Evolutionary conservation across 768 basidiomycete genomes (phyloP).

Genomic region (Mycena vulgaris): DNA sequence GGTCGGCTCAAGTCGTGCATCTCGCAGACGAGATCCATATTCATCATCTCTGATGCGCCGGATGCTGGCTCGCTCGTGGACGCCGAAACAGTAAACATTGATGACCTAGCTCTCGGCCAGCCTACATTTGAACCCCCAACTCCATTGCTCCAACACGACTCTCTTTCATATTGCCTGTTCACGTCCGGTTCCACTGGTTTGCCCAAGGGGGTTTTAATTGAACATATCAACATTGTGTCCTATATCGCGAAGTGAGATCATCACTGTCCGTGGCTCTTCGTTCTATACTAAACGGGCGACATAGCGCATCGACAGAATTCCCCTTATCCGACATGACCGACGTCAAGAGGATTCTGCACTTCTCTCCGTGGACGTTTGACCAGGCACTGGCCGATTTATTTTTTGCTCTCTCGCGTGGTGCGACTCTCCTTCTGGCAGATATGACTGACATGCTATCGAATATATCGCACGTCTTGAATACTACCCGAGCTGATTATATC

Average conservation of each 20-base stretch:
- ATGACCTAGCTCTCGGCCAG: background rate
- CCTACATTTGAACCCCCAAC: background rate
- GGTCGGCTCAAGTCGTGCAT: conserved; percentile 16
- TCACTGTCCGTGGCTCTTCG: too few species aligned
- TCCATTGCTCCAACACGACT: conserved; percentile 1
- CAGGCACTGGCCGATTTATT: conserved; percentile 19
- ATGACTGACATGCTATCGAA: conserved; percentile 13
- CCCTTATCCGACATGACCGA: conserved; percentile 2
- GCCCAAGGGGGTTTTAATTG: conserved; percentile 14
- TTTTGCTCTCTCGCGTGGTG: conserved; percentile 11
- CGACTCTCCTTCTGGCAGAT: conserved; percentile 4
- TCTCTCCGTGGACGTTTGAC: conserved; percentile 21
- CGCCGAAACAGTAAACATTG: background rate
- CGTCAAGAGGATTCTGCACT: conserved; percentile 11
- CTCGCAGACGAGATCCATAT: conserved; percentile 2
- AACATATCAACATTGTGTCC: background rate
- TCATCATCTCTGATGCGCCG: conserved; percentile 12
- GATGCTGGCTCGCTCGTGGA: background rate
- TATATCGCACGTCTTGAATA: background rate
- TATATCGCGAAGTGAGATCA: conserved; percentile 11
- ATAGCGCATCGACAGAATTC: conserved; percentile 10
- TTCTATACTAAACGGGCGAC: too few species aligned
- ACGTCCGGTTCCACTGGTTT: conserved; percentile 9
- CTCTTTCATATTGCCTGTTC: conserved; percentile 15
- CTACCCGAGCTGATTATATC: conserved; percentile 1